Percentiles rank a stretch among this genome's conserved stretches.
phyloP scores from a whole-genome alignment of 2,329 filamentous ascomycete genomes.

The Cadophora malorum region DNA sequence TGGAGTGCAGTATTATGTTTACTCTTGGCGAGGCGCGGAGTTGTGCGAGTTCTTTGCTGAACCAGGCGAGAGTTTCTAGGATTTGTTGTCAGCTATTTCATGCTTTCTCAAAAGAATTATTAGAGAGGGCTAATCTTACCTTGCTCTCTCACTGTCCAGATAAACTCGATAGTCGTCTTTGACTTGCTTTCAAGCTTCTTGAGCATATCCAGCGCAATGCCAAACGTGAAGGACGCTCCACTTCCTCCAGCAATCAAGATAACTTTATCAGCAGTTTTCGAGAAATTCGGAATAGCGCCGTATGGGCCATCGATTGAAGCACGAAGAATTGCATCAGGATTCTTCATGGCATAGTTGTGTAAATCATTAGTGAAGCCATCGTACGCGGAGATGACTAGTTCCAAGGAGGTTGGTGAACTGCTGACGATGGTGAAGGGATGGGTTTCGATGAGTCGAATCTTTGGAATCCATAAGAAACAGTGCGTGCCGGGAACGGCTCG shows the following conservation, averaged over 20 bases:
- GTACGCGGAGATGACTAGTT: slow-evolving; percentile 64
- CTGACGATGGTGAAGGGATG: slow-evolving; percentile 69
- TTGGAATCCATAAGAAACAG: slow-evolving; percentile 69
- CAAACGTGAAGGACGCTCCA: slow-evolving; percentile 64
- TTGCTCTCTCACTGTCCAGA: slow-evolving; percentile 56
- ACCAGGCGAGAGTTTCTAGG: slow-evolving; percentile 37
- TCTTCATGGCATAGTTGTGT: slow-evolving; percentile 56
- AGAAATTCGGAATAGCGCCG: slow-evolving; percentile 59
- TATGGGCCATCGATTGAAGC: slow-evolving; percentile 66
- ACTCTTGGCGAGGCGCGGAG: slow-evolving; percentile 41
- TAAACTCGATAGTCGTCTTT: slow-evolving; percentile 51
- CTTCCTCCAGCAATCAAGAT: slow-evolving; percentile 67
- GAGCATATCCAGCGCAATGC: slow-evolving; percentile 54
- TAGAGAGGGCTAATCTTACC: slow-evolving; percentile 45
- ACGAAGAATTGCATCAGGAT: slow-evolving; percentile 56
- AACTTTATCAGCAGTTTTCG: slow-evolving; percentile 57
- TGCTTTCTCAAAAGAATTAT: background rate
- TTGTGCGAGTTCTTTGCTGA: slow-evolving; percentile 41
- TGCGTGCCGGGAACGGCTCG: slow-evolving; percentile 61
- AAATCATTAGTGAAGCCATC: slow-evolving; percentile 65
- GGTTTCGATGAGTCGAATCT: slow-evolving; percentile 60
- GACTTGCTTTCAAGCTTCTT: slow-evolving; percentile 47
- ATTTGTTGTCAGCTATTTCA: background rate
- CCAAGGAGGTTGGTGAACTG: slow-evolving; percentile 48
- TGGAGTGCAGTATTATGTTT: slow-evolving; percentile 44